phyloP scores from a whole-genome alignment of 1,139 yeast species.

The Suhomyces bolitotheri region DNA sequence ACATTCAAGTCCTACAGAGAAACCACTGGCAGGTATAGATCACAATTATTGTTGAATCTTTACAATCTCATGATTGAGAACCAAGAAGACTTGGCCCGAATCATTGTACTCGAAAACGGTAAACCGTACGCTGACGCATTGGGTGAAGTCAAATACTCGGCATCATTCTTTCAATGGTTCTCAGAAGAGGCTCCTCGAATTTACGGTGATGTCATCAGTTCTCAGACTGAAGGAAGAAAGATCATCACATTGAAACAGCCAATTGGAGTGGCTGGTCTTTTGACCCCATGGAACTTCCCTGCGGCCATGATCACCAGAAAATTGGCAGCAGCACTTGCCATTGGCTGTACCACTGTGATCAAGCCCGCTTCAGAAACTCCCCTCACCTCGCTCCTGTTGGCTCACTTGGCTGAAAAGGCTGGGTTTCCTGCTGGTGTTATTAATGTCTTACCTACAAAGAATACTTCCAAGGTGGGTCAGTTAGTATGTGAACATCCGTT shows the following conservation, averaged over 20 bases:
- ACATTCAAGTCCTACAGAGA: slow-evolving; percentile 39
- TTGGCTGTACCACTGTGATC: slow-evolving; percentile 87
- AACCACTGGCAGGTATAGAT: slow-evolving; percentile 42
- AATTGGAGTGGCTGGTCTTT: slow-evolving; percentile 85
- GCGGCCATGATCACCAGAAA: slow-evolving; percentile 92
- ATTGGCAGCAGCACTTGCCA: slow-evolving; percentile 88
- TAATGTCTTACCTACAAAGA: slow-evolving; percentile 64
- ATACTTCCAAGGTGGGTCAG: slow-evolving; percentile 62
- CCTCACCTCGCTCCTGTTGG: slow-evolving; percentile 79
- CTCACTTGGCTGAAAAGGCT: slow-evolving; percentile 68
- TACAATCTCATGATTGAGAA: slow-evolving; percentile 27
- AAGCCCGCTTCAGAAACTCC: slow-evolving; percentile 95
- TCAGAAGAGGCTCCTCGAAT: slow-evolving; percentile 40
- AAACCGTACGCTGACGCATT: slow-evolving; percentile 34
- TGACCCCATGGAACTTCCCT: slow-evolving; percentile 98
- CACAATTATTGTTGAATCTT: slow-evolving; percentile 37
- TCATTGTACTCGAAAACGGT: slow-evolving; percentile 36
- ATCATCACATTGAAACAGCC: slow-evolving; percentile 28
- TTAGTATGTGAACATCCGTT: slow-evolving; percentile 42
- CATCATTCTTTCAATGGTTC: slow-evolving; percentile 40
- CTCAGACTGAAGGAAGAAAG: slow-evolving; percentile 18
- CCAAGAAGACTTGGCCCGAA: slow-evolving; percentile 31
- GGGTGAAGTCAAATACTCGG: slow-evolving; percentile 36
- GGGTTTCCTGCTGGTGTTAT: slow-evolving; percentile 87
- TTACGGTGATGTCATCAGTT: slow-evolving; percentile 28